Evolutionary conservation across 495 filamentous ascomycete species (phyloP).

Genomic region (Aspergillus baeticus): DNA sequence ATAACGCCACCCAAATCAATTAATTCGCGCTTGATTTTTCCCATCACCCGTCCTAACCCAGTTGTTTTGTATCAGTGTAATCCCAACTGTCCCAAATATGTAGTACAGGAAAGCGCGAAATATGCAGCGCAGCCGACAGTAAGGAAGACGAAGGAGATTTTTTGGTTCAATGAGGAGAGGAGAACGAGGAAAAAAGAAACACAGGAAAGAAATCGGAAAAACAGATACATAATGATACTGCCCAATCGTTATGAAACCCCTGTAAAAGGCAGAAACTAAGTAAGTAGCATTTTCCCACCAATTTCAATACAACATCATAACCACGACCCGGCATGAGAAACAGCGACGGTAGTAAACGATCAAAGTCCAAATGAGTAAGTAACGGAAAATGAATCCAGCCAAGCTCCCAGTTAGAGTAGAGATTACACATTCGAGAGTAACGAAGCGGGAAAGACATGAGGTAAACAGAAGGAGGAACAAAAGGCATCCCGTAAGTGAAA

Average conservation of each 20-base stretch:
- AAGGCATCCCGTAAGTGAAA: slow-evolving; percentile 13
- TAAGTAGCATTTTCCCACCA: slow-evolving; percentile 20
- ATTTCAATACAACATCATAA: slow-evolving; percentile 30
- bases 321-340: slow-evolving; percentile 19
- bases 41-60: slow-evolving; percentile 21
- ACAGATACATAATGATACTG: slow-evolving; percentile 12
- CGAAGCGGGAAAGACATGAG: background rate
- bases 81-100: slow-evolving; percentile 29
- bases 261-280: slow-evolving; percentile 11
- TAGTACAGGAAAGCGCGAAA: slow-evolving; percentile 30
- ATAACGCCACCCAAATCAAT: slow-evolving; percentile 24
- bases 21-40: slow-evolving; percentile 20
- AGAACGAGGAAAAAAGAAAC: slow-evolving; percentile 12
- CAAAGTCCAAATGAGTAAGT: slow-evolving; percentile 6
- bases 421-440: slow-evolving; percentile 42
- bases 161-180: slow-evolving; percentile 13
- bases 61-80: slow-evolving; percentile 24
- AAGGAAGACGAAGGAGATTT: slow-evolving; percentile 17
- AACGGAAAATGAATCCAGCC: slow-evolving; percentile 33
- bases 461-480: slow-evolving; percentile 4
- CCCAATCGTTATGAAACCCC: slow-evolving; percentile 15
- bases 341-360: slow-evolving; percentile 9
- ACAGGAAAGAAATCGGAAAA: slow-evolving; percentile 14
- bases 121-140: slow-evolving; percentile 20
- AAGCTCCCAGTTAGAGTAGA: slow-evolving; percentile 48